Conservation (phyloP, 768 basidiomycete genomes). For the Lanmaoa pseudosensibilis region DNA sequence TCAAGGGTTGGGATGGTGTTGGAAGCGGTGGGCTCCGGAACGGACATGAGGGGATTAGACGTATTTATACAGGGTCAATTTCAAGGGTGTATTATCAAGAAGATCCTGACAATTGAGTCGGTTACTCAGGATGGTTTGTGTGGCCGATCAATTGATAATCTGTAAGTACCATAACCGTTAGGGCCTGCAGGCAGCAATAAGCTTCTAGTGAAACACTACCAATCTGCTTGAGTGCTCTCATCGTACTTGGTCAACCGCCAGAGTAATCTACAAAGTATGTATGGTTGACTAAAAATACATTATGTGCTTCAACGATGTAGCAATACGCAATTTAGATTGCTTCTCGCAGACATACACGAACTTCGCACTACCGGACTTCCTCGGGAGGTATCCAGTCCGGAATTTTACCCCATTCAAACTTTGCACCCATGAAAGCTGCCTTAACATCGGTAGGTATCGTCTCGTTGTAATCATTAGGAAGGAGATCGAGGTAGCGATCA, state of each 20-base stretch:
- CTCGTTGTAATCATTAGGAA: slow-evolving; percentile 61
- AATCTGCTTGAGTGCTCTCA: not conserved
- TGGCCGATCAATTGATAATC: slow-evolving; percentile 16
- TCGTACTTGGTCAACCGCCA: not conserved
- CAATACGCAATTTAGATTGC: not conserved
- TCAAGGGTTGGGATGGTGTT: slow-evolving; percentile 4
- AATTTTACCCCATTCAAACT: slow-evolving; percentile 68
- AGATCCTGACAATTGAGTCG: slow-evolving; percentile 18
- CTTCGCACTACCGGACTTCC: slow-evolving; percentile 45
- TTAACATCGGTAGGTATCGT: slow-evolving; percentile 50
- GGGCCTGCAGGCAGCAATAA: not conserved
- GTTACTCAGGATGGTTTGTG: slow-evolving; percentile 2
- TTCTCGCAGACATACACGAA: not conserved
- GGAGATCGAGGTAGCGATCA: slow-evolving; percentile 54
- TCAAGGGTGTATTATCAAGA: slow-evolving; percentile 8
- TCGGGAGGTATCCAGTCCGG: slow-evolving; percentile 76
- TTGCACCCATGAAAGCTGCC: slow-evolving; percentile 54
- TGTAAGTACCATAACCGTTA: not conserved
- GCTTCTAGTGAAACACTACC: not conserved
- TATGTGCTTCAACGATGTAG: not conserved
- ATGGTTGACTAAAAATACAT: slow-evolving; percentile 6
- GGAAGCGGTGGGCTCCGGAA: slow-evolving; percentile 16
- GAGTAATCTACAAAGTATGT: not conserved
- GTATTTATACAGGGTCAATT: slow-evolving; percentile 17
- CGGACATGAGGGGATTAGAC: slow-evolving; percentile 19